phyloP scores from a whole-genome alignment of 2,329 filamentous ascomycete genomes.

The Fusarium foetens region DNA sequence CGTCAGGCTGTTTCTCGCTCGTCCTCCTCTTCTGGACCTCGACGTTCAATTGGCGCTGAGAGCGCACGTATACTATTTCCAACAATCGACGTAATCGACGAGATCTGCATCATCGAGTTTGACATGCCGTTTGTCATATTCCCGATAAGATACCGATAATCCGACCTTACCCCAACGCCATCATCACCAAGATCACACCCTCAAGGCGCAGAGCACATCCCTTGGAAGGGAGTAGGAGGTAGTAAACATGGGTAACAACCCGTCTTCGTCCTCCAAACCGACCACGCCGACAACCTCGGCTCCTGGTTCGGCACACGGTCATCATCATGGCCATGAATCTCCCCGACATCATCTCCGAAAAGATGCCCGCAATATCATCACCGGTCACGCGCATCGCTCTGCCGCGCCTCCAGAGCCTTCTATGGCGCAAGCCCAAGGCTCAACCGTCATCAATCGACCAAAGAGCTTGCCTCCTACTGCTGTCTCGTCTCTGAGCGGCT shows the following conservation, averaged over 20 bases:
- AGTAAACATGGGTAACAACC: conserved; percentile 52
- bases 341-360: conserved; percentile 49
- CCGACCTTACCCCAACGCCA: neutral
- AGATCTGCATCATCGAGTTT: conserved; percentile 15
- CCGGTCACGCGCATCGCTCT: conserved; percentile 65
- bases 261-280: conserved; percentile 52
- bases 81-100: neutral
- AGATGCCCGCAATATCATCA: conserved; percentile 60
- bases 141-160: conserved; percentile 31
- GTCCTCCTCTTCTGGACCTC: conserved; percentile 4
- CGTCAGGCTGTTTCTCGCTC: conserved; percentile 25
- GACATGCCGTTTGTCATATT: conserved; percentile 27
- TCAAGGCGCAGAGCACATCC: conserved; percentile 6
- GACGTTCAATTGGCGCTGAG: conserved; percentile 34
- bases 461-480: conserved; percentile 61
- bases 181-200: neutral
- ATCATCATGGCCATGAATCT: conserved; percentile 41
- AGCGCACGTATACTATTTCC: conserved; percentile 11
- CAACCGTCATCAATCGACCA: conserved; percentile 59
- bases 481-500: conserved; percentile 60
- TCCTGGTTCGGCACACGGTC: conserved; percentile 40
- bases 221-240: conserved; percentile 16
- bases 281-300: conserved; percentile 47
- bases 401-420: conserved; percentile 71
- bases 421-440: conserved; percentile 68